Percentiles rank a stretch among this genome's conserved stretches.
Evolutionary conservation across 306 rosid species (phyloP).

Genomic region (Lathyrus sativus): DNA sequence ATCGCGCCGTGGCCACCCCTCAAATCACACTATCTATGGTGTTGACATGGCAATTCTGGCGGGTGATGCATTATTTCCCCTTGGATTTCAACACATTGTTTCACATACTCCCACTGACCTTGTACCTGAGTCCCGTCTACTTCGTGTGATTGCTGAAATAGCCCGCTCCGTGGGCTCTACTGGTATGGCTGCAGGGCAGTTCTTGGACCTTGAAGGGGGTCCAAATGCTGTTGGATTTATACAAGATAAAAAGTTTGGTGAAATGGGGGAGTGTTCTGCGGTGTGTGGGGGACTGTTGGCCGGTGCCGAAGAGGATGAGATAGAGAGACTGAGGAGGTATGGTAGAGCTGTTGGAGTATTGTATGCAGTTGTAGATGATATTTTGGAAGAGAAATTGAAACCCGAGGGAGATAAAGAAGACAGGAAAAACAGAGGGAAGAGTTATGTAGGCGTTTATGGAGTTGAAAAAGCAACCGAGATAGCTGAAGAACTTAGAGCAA

Average conservation of each 20-base stretch:
- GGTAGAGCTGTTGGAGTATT: slow-evolving; percentile 89
- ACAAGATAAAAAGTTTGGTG: slow-evolving; percentile 95
- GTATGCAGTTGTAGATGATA: slow-evolving; percentile 74
- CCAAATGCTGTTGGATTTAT: slow-evolving; percentile 68
- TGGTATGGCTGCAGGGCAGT: slow-evolving; percentile 98
- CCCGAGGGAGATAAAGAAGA: slow-evolving; percentile 32
- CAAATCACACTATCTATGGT: slow-evolving; percentile 78
- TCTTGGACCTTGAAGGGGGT: slow-evolving; percentile 80
- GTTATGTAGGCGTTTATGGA: slow-evolving; percentile 70
- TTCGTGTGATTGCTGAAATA: slow-evolving; percentile 84
- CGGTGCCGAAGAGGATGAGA: slow-evolving; percentile 74
- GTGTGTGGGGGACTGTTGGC: slow-evolving; percentile 91
- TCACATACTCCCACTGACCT: slow-evolving; percentile 73
- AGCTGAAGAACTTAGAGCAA: slow-evolving; percentile 73
- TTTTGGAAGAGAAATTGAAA: slow-evolving; percentile 54
- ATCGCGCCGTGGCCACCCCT: slow-evolving; percentile 86
- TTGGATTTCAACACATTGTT: slow-evolving; percentile 90
- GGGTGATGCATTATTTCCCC: slow-evolving; percentile 90
- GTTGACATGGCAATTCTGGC: slow-evolving; percentile 94
- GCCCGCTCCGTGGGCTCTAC: slow-evolving; percentile 88
- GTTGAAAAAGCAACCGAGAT: slow-evolving; percentile 74
- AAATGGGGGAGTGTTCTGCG: slow-evolving; percentile 90
- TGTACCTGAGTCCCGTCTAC: slow-evolving; percentile 66
- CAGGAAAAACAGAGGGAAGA: slow-evolving; percentile 57
- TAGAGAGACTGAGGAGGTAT: slow-evolving; percentile 80